Percentiles rank a stretch among this genome's conserved stretches.
Evolutionary conservation across 768 basidiomycete species (phyloP).

Genomic region (Psilocybe cyanescens): DNA sequence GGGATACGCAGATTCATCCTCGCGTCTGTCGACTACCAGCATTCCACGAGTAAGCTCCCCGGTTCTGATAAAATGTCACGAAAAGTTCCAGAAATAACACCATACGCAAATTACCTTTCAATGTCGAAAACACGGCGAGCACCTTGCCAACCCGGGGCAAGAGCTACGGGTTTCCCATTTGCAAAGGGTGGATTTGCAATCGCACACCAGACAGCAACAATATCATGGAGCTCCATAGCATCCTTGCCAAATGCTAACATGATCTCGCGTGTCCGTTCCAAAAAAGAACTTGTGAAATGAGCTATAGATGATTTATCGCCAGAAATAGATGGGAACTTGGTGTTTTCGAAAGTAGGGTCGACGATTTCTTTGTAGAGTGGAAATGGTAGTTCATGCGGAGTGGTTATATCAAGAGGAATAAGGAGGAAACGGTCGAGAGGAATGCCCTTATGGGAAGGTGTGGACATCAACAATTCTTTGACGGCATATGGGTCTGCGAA

Average conservation of each 20-base stretch:
- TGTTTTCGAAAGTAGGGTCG: conserved; percentile 62
- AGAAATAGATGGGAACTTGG: conserved; percentile 48
- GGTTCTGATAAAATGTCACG: conserved; percentile 40
- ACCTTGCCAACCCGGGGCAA: conserved; percentile 60
- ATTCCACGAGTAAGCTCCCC: conserved; percentile 88
- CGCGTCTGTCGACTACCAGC: conserved; percentile 82
- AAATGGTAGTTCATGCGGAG: conserved; percentile 79
- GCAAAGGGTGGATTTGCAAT: conserved; percentile 64
- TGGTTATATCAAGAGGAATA: conserved; percentile 83
- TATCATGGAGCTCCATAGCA: conserved; percentile 89
- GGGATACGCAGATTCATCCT: conserved; percentile 64
- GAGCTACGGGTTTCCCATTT: conserved; percentile 25
- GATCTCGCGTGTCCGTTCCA: conserved; percentile 73
- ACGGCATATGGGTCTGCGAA: conserved; percentile 90
- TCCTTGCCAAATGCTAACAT: conserved; percentile 85
- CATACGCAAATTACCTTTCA: conserved; percentile 53
- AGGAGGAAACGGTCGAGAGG: conserved; percentile 72
- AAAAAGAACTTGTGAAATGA: conserved; percentile 82
- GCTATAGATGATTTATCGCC: conserved; percentile 59
- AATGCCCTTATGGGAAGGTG: conserved; percentile 41
- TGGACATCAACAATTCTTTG: conserved; percentile 60
- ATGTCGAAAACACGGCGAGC: conserved; percentile 61
- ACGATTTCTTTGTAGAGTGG: conserved; percentile 57
- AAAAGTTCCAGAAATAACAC: background rate
- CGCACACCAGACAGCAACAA: conserved; percentile 88